Conservation (phyloP, 768 basidiomycete genomes). For the Crassisporium funariophilum region DNA sequence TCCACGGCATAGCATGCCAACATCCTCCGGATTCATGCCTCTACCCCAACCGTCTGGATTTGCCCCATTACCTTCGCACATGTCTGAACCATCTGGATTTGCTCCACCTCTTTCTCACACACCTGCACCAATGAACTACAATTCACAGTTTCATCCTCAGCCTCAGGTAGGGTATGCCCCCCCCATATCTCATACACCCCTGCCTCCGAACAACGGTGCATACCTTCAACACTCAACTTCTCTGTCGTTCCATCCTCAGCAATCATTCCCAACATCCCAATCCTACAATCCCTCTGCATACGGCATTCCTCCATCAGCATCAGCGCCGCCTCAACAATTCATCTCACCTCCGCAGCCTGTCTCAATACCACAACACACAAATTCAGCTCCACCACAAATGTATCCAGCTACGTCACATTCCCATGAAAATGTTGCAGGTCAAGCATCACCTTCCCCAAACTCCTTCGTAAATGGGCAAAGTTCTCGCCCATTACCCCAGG, state of each 20-base stretch:
- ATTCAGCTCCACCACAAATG: constrained; percentile 35
- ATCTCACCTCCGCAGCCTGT: constrained; percentile 28
- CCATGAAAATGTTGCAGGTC: constrained; percentile 27
- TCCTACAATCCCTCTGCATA: constrained; percentile 39
- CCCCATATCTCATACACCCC: constrained; percentile 32
- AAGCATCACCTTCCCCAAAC: constrained; percentile 27
- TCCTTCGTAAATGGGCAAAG: constrained; percentile 33
- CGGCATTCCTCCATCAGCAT: constrained; percentile 34
- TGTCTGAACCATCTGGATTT: constrained; percentile 37
- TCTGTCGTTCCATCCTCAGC: constrained; percentile 41
- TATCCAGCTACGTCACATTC: constrained; percentile 36
- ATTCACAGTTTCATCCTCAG: constrained; percentile 38
- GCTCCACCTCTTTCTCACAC: constrained; percentile 46
- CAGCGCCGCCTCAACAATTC: constrained; percentile 43
- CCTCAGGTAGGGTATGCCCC: constrained; percentile 27
- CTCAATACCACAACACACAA: constrained; percentile 23
- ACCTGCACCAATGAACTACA: constrained; percentile 36
- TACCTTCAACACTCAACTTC: constrained; percentile 30
- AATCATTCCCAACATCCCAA: constrained; percentile 34
- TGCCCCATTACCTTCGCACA: constrained; percentile 35
- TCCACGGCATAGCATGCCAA: constrained; percentile 68
- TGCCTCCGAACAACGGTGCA: constrained; percentile 21
- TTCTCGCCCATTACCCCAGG: constrained; percentile 47
- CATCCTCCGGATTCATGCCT: constrained; percentile 72
- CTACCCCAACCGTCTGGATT: constrained; percentile 45